Conservation (phyloP, 2,329 filamentous ascomycete genomes). For the Aaosphaeria arxii region DNA sequence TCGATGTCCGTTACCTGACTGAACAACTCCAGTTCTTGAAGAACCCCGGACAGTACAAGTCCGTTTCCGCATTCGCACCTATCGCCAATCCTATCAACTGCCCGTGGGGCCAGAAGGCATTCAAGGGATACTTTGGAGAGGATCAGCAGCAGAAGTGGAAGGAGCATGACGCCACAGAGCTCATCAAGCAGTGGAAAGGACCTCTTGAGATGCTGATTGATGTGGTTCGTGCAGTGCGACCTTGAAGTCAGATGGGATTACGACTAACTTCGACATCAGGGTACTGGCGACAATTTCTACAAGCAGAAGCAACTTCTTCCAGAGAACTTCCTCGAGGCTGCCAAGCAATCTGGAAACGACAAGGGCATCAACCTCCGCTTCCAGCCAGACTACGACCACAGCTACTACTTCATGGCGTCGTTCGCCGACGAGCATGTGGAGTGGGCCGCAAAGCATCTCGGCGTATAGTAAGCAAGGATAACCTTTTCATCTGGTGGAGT, state of each 20-base stretch:
- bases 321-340: conserved; percentile 84
- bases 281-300: conserved; percentile 94
- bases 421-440: conserved; percentile 90
- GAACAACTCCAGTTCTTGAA: conserved; percentile 64
- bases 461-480: conserved; percentile 47
- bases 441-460: conserved; percentile 83
- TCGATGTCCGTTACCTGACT: background rate
- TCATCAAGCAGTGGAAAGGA: conserved; percentile 72
- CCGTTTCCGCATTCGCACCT: conserved; percentile 85
- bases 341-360: conserved; percentile 68
- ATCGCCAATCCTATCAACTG: conserved; percentile 83
- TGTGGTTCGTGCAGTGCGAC: conserved; percentile 58
- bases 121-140: conserved; percentile 82
- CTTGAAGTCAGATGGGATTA: background rate
- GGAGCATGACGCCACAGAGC: conserved; percentile 87
- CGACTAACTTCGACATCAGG: conserved; percentile 48
- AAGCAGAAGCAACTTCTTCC: conserved; percentile 89
- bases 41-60: conserved; percentile 86
- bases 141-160: conserved; percentile 73
- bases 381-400: conserved; percentile 92
- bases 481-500: background rate
- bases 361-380: conserved; percentile 75
- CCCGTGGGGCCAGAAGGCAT: conserved; percentile 95
- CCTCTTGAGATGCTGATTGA: conserved; percentile 80
- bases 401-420: conserved; percentile 91